These are phyloP conservation scores for Penicillium soppii DNA, from an alignment of 495 filamentous ascomycete genomes.

Conservation along the genomic window DNA sequence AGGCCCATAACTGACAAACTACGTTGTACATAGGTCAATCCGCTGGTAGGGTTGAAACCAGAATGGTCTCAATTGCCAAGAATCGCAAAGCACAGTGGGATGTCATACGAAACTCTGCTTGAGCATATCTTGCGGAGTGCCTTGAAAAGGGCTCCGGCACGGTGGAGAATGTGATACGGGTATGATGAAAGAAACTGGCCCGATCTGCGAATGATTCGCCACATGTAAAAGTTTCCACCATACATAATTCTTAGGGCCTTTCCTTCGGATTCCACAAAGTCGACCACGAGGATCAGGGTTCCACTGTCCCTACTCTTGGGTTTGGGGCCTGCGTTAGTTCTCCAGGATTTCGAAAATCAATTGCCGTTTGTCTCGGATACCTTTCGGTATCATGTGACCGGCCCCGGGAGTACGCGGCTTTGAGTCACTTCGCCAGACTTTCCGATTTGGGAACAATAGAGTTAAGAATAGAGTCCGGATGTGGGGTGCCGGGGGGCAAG, in stretches of 20 bases:
- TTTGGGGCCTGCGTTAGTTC: slow-evolving; percentile 9
- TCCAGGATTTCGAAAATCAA: not conserved
- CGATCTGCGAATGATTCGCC: slow-evolving; percentile 9
- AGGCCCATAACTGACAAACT: not conserved
- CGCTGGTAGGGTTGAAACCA: not conserved
- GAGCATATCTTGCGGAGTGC: not conserved
- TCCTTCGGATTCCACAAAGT: not conserved
- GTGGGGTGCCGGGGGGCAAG: slow-evolving; percentile 2
- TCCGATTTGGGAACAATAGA: not conserved
- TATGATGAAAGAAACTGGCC: slow-evolving; percentile 17
- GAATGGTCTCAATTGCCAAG: not conserved
- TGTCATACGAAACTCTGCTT: not conserved
- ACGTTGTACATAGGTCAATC: not conserved
- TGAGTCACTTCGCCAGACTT: slow-evolving; percentile 12
- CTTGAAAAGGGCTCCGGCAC: not conserved
- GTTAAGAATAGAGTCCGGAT: slow-evolving; percentile 6
- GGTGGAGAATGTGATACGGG: slow-evolving; percentile 5
- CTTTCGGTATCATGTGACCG: slow-evolving; percentile 4
- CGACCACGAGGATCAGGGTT: not conserved
- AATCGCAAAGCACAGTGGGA: not conserved
- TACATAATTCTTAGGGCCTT: not conserved
- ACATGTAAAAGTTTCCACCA: slow-evolving; percentile 5
- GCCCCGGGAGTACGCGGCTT: slow-evolving; percentile 4
- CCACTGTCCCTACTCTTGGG: not conserved
- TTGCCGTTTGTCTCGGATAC: not conserved